Base-by-base conservation (phyloP, 306 rosid genomes). In the Senna siamea region DNA sequence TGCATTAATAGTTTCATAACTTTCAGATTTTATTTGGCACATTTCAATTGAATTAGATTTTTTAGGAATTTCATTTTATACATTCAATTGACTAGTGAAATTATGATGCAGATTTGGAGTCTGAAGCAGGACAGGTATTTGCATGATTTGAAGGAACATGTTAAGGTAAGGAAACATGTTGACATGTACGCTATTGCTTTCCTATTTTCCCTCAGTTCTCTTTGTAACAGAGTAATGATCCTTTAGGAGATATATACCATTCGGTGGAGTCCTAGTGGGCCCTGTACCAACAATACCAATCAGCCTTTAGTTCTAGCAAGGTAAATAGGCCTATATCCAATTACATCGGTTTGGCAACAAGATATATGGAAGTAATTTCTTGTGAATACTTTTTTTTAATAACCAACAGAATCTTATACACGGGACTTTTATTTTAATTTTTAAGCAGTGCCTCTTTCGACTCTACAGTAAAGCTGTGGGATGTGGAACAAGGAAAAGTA, bases 231-330 rank as follows among this genome's bases (percentile, higher is more conserved):
- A 38, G 52, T 47, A 50, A 18, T 57, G 51, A 19, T 61, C 54
- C 68, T 67, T 43, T 57, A 88, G 90, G 93, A 84, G 82, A 88
- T 88, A 70, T 88, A 88, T 83, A 85, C 93, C 18, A 85, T 85
- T 73, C 81, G 88, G 17, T 88, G 93, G 93, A 88, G 93, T 54
- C 93, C 93, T 34, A 72, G 90, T 26, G 93, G 93, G 60, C 79
- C 88, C 2, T 80, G 85, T 71, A 76, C 93, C 17, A 72, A 64
- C 76, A 79, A 81, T 73, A 88, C 93, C 35, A 85, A 72, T 71
- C 85, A 79, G 60, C 80, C 80, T 75, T 78, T 83, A 68, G 78
- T 85, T 19, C 75, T 88, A 38, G 92, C 90, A 48, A 88, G 92
- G 90, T 88, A 81, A 81, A 23, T 63, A 15, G 12, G 60, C 78